Evolutionary conservation across 805 yeast species (phyloP).

Genomic region (Kodamaea laetipori): DNA sequence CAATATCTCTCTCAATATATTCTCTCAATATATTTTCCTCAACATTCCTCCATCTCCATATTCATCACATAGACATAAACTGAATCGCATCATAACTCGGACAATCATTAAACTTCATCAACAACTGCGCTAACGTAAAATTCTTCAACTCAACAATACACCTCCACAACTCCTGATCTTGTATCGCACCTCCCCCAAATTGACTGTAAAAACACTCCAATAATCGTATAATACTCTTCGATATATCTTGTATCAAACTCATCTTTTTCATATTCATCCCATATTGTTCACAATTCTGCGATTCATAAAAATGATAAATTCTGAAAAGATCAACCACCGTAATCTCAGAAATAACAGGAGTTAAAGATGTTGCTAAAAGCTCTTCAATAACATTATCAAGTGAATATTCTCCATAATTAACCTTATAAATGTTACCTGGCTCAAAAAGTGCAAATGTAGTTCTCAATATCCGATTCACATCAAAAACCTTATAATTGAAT

Average conservation of each 20-base stretch:
- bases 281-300: constrained; percentile 9
- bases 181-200: background rate
- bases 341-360: background rate
- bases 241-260: constrained; percentile 13
- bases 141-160: constrained; percentile 17
- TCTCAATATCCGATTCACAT: constrained; percentile 15
- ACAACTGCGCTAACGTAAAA: constrained; percentile 16
- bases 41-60: constrained; percentile 11
- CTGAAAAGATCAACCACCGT: constrained; percentile 8
- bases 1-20: too few relatives aligned
- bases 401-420: constrained; percentile 11
- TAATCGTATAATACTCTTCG: constrained; percentile 11
- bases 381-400: constrained; percentile 7
- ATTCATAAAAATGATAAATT: constrained; percentile 13
- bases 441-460: constrained; percentile 14
- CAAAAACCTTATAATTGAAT: constrained; percentile 18
- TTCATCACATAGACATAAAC: constrained; percentile 6
- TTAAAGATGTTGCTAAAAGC: constrained; percentile 1
- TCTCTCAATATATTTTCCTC: constrained; percentile 7
- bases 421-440: background rate
- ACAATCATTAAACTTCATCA: constrained; percentile 17
- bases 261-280: constrained; percentile 11
- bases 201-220: constrained; percentile 12
- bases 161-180: constrained; percentile 16
- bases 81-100: constrained; percentile 12